Percentiles rank a stretch among this genome's conserved stretches.
Conservation (phyloP, 495 filamentous ascomycete species). For the Tuber umbilicatum region DNA sequence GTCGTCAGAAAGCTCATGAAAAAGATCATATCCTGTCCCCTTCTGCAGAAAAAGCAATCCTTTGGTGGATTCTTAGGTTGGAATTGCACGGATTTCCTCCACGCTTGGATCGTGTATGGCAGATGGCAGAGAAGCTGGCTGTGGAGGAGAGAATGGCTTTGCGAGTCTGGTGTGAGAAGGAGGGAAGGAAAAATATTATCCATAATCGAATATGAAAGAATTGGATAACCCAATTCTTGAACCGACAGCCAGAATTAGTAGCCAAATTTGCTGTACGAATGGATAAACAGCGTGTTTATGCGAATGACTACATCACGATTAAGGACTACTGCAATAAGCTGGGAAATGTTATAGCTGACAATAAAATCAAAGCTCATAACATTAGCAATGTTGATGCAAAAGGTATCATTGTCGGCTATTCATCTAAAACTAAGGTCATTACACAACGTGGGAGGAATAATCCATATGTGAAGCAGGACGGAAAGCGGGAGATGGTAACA, state of each 20-base stretch:
- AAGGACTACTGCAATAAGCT: constrained; percentile 3
- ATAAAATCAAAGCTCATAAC: no score
- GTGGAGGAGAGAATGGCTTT: neutral
- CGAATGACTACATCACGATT: neutral
- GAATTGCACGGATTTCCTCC: neutral
- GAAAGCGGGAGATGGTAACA: no score
- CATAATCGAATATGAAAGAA: neutral
- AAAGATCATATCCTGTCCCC: no score
- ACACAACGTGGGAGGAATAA: no score
- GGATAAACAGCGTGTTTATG: constrained; percentile 5
- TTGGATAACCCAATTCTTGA: constrained; percentile 12
- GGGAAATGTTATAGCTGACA: neutral
- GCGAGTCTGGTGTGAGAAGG: accelerated
- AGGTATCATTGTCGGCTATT: no score
- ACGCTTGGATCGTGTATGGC: no score
- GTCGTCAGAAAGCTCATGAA: no score
- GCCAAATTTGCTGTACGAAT: constrained; percentile 10
- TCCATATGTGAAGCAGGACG: no score
- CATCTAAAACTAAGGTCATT: no score
- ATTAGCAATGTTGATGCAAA: no score
- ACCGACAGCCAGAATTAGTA: neutral
- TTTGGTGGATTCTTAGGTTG: neutral
- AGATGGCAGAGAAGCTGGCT: no score
- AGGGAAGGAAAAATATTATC: neutral
- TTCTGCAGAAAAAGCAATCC: neutral